Percentiles rank a stretch among this genome's conserved stretches.
Conservation (phyloP, 2,329 filamentous ascomycete species). For the Alternaria tenuissima region DNA sequence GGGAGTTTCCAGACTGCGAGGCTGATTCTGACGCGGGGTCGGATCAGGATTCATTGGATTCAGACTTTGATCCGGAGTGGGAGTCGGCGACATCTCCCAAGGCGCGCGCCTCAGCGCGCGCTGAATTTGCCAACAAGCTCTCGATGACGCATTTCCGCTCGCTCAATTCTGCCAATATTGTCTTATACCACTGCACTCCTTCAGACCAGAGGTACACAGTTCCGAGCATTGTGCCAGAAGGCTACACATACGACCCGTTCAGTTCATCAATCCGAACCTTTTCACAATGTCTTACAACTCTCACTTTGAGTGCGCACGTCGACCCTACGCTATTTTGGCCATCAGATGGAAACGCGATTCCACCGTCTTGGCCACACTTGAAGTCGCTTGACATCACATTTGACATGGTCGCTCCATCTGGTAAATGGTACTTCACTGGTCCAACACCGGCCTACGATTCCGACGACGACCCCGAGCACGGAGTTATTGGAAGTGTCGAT, state of each 20-base stretch:
- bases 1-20: slow-evolving; percentile 10
- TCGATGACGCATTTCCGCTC: background rate
- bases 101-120: slow-evolving; percentile 2
- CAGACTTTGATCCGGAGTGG: slow-evolving; percentile 3
- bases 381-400: slow-evolving; percentile 17
- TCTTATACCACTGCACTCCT: slow-evolving; percentile 8
- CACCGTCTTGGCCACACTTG: slow-evolving; percentile 21
- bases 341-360: background rate
- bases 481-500: slow-evolving; percentile 7
- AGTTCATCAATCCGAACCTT: slow-evolving; percentile 20
- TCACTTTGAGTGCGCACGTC: slow-evolving; percentile 17
- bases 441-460: background rate
- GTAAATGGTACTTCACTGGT: slow-evolving; percentile 26
- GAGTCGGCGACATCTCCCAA: slow-evolving; percentile 6
- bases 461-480: slow-evolving; percentile 1
- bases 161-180: slow-evolving; percentile 6
- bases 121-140: slow-evolving; percentile 9
- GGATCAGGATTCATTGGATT: slow-evolving; percentile 10
- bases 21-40: slow-evolving; percentile 4
- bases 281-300: slow-evolving; percentile 17
- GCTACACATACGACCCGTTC: slow-evolving; percentile 16
- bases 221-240: slow-evolving; percentile 15
- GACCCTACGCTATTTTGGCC: slow-evolving; percentile 28
- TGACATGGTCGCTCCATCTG: slow-evolving; percentile 16
- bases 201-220: slow-evolving; percentile 7